Evolutionary conservation across 2,329 filamentous ascomycete species (phyloP).

Genomic region (Nigrospora sphaerica): DNA sequence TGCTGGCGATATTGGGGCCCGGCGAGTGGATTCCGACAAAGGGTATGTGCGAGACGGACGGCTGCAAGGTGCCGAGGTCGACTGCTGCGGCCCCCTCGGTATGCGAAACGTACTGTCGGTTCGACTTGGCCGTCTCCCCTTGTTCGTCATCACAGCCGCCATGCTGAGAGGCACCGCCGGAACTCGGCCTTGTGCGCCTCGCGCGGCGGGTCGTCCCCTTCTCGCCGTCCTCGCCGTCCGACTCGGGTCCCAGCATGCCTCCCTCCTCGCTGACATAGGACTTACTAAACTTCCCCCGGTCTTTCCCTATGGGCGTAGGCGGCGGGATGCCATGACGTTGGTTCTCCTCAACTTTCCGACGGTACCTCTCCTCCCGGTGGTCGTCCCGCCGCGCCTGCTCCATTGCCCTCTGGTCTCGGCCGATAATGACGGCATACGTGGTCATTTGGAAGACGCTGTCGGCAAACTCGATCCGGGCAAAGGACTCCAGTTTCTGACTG

Average conservation of each 20-base stretch:
- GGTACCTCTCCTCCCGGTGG: constrained; percentile 37
- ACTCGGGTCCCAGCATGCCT: constrained; percentile 59
- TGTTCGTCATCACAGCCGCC: constrained; percentile 28
- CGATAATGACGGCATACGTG: constrained; percentile 64
- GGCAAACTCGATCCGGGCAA: constrained; percentile 59
- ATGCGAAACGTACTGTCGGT: constrained; percentile 54
- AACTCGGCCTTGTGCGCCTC: constrained; percentile 40
- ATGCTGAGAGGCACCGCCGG: constrained; percentile 23
- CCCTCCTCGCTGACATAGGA: constrained; percentile 64
- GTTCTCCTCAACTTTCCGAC: constrained; percentile 38
- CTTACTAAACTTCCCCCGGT: constrained; percentile 51
- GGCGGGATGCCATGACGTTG: constrained; percentile 41
- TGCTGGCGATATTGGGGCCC: constrained; percentile 49
- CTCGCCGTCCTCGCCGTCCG: constrained; percentile 49
- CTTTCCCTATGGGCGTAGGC: constrained; percentile 40
- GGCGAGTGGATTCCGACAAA: constrained; percentile 69
- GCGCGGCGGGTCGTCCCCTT: constrained; percentile 33
- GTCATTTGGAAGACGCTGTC: constrained; percentile 77
- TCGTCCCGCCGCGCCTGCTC: constrained; percentile 46
- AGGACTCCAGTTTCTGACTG: constrained; percentile 43
- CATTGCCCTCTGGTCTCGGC: constrained; percentile 59
- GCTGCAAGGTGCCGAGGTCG: constrained; percentile 52
- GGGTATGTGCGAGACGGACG: constrained; percentile 54
- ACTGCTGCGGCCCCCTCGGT: constrained; percentile 52
- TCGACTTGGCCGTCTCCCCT: constrained; percentile 41